Evolutionary conservation across 352 stramenopile genomes (phyloP).

Genomic region (Pythium coloratum): DNA sequence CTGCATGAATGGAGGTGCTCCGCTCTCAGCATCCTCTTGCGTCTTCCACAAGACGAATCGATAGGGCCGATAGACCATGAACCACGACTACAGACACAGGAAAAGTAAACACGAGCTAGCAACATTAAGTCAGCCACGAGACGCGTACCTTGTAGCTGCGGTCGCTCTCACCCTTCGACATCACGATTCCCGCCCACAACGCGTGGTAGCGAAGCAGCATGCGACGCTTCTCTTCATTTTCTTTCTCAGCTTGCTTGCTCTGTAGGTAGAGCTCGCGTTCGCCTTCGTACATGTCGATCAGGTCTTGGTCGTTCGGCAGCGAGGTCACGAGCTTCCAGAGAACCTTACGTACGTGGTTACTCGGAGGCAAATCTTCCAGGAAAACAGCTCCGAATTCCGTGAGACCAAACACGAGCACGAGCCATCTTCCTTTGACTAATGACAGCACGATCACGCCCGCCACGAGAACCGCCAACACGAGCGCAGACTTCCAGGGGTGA

Average conservation of each 20-base stretch:
- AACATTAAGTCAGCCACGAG: neutral
- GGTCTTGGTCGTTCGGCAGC: constrained; percentile 74
- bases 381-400: constrained; percentile 80
- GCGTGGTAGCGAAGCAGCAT: constrained; percentile 66
- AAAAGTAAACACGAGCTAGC: constrained; percentile 4
- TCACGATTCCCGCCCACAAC: constrained; percentile 61
- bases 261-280: constrained; percentile 66
- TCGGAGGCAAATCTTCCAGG: constrained; percentile 73
- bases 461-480: constrained; percentile 53
- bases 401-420: constrained; percentile 71
- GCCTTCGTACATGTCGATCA: constrained; percentile 72
- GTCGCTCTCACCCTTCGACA: constrained; percentile 64
- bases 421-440: constrained; percentile 67
- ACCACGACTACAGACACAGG: constrained; percentile 20
- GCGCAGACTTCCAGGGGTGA: constrained; percentile 82
- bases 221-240: constrained; percentile 46
- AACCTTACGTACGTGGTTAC: constrained; percentile 76
- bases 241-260: constrained; percentile 43
- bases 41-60: constrained; percentile 84
- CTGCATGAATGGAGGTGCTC: constrained; percentile 48
- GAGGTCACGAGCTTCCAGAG: constrained; percentile 83
- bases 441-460: constrained; percentile 58
- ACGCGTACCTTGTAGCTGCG: constrained; percentile 61
- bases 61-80: constrained; percentile 58
- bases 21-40: constrained; percentile 67